Conservation (phyloP, 768 basidiomycete genomes). For the Guyanaporus albipodus region DNA sequence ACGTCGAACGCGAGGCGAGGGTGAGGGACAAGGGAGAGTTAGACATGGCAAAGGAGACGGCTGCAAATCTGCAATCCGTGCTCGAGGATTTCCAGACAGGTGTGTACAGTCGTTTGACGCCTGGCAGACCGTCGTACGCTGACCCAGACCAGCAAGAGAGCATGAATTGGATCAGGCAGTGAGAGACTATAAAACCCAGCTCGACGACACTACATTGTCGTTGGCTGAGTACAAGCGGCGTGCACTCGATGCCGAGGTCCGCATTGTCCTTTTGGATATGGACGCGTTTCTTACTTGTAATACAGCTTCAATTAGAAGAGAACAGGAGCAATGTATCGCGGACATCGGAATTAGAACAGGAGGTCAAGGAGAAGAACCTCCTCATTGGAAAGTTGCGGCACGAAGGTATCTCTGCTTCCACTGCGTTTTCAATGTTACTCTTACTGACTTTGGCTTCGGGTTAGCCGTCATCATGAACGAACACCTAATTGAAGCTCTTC, state of each 20-base stretch:
- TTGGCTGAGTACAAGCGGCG: slow-evolving; percentile 90
- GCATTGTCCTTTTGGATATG: slow-evolving; percentile 12
- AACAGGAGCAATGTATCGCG: slow-evolving; percentile 60
- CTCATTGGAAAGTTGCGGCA: slow-evolving; percentile 94
- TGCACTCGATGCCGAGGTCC: slow-evolving; percentile 82
- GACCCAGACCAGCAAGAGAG: slow-evolving; percentile 65
- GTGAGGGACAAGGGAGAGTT: slow-evolving; percentile 54
- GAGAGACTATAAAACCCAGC: slow-evolving; percentile 73
- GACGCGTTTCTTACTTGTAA: slow-evolving; percentile 2
- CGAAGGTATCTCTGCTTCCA: slow-evolving; percentile 65
- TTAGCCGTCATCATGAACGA: slow-evolving; percentile 95
- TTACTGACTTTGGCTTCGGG: background rate
- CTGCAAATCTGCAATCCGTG: slow-evolving; percentile 84
- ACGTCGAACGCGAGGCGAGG: slow-evolving; percentile 57
- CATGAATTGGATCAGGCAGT: slow-evolving; percentile 85
- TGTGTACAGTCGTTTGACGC: slow-evolving; percentile 39
- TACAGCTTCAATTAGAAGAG: slow-evolving; percentile 72
- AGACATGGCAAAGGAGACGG: slow-evolving; percentile 67
- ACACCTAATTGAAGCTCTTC: slow-evolving; percentile 96
- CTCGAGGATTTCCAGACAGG: slow-evolving; percentile 93
- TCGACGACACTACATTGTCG: slow-evolving; percentile 64
- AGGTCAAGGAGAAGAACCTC: slow-evolving; percentile 93
- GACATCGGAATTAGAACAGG: slow-evolving; percentile 75
- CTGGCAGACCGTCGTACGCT: too few relatives aligned
- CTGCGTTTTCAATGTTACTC: background rate